Base-by-base conservation (phyloP, 345 rosid species). In the Brassica cretica region DNA sequence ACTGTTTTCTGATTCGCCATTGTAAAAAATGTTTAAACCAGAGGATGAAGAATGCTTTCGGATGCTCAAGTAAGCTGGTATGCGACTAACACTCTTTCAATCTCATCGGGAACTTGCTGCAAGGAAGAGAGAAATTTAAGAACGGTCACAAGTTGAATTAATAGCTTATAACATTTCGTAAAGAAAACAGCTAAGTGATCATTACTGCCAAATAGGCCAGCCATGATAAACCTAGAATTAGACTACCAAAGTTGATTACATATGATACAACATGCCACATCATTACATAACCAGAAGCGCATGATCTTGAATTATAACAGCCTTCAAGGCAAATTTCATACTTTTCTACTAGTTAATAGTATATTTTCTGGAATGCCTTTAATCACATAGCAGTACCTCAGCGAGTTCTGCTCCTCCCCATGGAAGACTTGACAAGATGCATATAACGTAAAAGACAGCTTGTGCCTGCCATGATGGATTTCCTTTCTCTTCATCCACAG, bases 381-480 rank as follows among this genome's bases (percentile, higher is more conserved):
- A 70, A 64, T 27, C 12, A 14, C 39, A 61, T 51, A 76, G 27
- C 25, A 77, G 78, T 86, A 95, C 98, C 97, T 95, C 99, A 63
- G 80, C n/a, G 11, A 95, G 91, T 81, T 95, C 99, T 37, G 94
- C 90, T 46, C 96, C 99, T 73, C 98, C 99, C 99, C 98, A 95
- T 5, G 99, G 99, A 16, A 95, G 96, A 69, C 93, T 93, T 15
- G 97, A 90, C 82, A 93, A 90, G 80, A 95, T 91, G 78, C 99
- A 91, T 73, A 85, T 82, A 37, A 93, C 94, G 69, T 93, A 93
- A 70, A 91, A 95, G 87, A 91, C 99, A 64, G 96, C 99, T 75
- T 88, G 79, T 64, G 98, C 88, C 87, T 95, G 98, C 96, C 99
- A 95, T 15, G 93, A 89, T 46, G 98, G 94, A 80, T 95, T 95